Percentiles rank a stretch among this genome's conserved stretches.
These are phyloP conservation scores for Mycena polygramma DNA, from an alignment of 768 basidiomycete species.

Conservation along the genomic window DNA sequence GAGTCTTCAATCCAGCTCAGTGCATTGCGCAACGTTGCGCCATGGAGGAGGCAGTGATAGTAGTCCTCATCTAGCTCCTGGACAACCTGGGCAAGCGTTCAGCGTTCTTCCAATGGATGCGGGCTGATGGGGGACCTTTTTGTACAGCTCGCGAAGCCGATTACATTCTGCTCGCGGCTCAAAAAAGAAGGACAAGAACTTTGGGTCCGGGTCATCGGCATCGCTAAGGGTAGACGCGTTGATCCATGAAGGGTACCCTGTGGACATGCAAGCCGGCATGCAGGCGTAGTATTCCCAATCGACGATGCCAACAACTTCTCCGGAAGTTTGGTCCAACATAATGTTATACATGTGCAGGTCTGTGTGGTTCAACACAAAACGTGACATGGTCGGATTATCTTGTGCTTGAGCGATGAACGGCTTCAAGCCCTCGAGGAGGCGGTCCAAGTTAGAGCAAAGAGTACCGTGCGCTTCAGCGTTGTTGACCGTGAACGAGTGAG, in stretches of 20 bases:
- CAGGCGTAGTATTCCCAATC: slow-evolving; percentile 19
- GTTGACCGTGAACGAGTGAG: slow-evolving; percentile 8
- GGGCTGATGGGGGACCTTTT: too few relatives aligned
- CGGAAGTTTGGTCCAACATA: slow-evolving; percentile 7
- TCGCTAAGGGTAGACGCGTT: slow-evolving; percentile 1
- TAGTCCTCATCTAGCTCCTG: slow-evolving; percentile 19
- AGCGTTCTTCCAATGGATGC: too few relatives aligned
- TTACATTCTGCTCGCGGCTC: slow-evolving; percentile 11
- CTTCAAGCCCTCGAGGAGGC: slow-evolving; percentile 10
- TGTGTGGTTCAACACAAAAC: slow-evolving; percentile 16
- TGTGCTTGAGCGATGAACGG: slow-evolving; percentile 2
- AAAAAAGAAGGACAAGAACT: background rate
- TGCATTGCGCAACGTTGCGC: slow-evolving; percentile 20
- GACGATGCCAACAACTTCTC: slow-evolving; percentile 18
- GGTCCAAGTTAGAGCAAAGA: background rate
- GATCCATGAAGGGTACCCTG: slow-evolving; percentile 14
- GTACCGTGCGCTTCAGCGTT: background rate
- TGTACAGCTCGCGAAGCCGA: slow-evolving; percentile 15
- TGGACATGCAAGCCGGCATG: slow-evolving; percentile 25
- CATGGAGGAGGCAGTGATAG: slow-evolving; percentile 15
- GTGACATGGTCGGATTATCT: slow-evolving; percentile 3
- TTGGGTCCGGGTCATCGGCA: background rate
- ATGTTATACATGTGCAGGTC: slow-evolving; percentile 9
- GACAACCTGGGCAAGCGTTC: too few relatives aligned
- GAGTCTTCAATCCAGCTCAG: slow-evolving; percentile 20